Conservation (phyloP, 352 stramenopile species). For the Globisporangium polare region DNA sequence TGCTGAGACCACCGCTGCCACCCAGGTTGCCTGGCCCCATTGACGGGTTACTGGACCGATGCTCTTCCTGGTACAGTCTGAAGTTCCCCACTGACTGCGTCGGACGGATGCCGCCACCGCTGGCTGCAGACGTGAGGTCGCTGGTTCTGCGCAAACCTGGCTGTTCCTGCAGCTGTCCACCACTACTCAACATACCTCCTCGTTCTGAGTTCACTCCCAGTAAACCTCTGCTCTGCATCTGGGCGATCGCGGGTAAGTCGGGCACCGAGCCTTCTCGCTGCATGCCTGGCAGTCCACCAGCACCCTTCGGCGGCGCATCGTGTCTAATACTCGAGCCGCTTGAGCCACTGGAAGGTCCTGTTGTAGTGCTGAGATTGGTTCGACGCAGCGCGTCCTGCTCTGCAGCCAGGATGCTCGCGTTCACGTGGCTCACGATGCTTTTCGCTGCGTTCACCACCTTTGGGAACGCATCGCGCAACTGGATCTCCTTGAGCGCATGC, state of each 20-base stretch:
- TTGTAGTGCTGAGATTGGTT: conserved; percentile 13
- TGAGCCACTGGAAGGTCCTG: neutral
- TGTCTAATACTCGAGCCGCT: conserved; percentile 1
- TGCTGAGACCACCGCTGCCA: neutral
- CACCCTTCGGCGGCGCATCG: conserved; percentile 14
- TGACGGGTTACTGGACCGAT: conserved; percentile 12
- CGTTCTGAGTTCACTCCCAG: conserved; percentile 6
- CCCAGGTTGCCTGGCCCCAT: neutral
- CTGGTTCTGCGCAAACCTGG: conserved; percentile 16
- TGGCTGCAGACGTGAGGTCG: conserved; percentile 16
- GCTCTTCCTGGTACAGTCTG: conserved; percentile 57
- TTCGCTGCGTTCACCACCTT: conserved; percentile 59
- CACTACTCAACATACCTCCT: conserved; percentile 5
- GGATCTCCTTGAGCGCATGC: conserved; percentile 77
- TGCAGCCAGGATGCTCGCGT: conserved; percentile 47
- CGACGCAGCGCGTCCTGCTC: conserved; percentile 45
- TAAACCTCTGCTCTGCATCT: conserved; percentile 12
- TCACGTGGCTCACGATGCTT: conserved; percentile 60
- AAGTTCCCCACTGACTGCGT: conserved; percentile 76
- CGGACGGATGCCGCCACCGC: conserved; percentile 39
- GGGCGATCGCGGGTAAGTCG: conserved; percentile 17
- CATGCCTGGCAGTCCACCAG: conserved; percentile 17
- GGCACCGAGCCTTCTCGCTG: conserved; percentile 39
- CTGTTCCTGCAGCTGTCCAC: conserved; percentile 20
- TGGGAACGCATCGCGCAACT: conserved; percentile 87